Evolutionary conservation across 2,329 filamentous ascomycete genomes (phyloP), one percentile per base, ranked within the genome.

Genomic region (Endoconidiophora laricicola): DNA sequence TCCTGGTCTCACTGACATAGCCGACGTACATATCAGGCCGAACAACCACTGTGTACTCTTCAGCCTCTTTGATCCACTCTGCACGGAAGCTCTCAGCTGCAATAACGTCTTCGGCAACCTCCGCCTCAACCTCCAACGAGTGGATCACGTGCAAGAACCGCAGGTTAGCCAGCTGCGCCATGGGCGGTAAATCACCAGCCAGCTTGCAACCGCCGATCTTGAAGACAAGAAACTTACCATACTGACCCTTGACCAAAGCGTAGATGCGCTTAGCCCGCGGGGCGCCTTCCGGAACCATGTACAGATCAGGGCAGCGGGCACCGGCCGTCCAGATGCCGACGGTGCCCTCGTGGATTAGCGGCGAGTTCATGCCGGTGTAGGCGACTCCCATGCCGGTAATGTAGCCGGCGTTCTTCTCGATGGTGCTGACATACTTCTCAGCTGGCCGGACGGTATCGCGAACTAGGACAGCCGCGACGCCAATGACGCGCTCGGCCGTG

Each of bases 321-420:
- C 65, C 65, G 3, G 63, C 65, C 36, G 58, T 64, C 63, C 61
- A 69, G 39, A 67, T 57, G 14, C 60, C 62, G 12, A 55, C 54
- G 44, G 59, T 55, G 2, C 63, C 65, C 12, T 60, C 57, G 3
- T 54, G 49, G 16, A 69, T 58, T 3, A 66, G 56, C 14, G 62
- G 60, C 6, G 66, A 68, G 16, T 54, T 58, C 29, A 62, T 52
- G 3, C 55, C 59, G 5, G 60, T 56, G 55, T 69, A 70, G 5
- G 63, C 59, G 2, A 70, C 65, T 3, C 67, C 67, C 67, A 69
- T 66, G 46, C 62, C 60, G 4, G 68, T 70, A 43, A 72, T 72
- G 53, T 68, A 71, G 1, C 64, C 68, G 0, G 69, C 68, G 41
- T 70, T 71, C 51, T 62, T 64, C 54, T 71, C 63, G 40, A 72